Percentiles rank a stretch among this genome's conserved stretches.
These are phyloP conservation scores for Yamadazyma pseudoaaseri DNA, from an alignment of 1,139 yeast genomes.

Conservation along the genomic window DNA sequence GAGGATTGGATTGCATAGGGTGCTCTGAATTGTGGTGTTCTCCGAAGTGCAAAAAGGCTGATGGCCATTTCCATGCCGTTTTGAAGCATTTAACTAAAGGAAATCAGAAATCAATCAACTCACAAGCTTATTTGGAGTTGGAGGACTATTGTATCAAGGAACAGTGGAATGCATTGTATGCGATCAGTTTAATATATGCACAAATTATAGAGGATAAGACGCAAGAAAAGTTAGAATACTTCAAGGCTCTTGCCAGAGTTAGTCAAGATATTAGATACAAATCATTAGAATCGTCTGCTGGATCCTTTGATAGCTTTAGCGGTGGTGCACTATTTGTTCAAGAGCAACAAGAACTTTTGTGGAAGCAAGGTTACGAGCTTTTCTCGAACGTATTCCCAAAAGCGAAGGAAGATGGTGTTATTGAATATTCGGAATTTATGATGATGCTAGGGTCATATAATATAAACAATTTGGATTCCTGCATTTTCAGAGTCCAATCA, in stretches of 20 bases:
- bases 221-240: slow-evolving; percentile 41
- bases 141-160: slow-evolving; percentile 64
- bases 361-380: slow-evolving; percentile 56
- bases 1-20: slow-evolving; percentile 64
- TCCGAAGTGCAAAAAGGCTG: slow-evolving; percentile 53
- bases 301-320: slow-evolving; percentile 48
- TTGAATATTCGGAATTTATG: slow-evolving; percentile 57
- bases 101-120: slow-evolving; percentile 34
- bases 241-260: slow-evolving; percentile 65
- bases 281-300: slow-evolving; percentile 59
- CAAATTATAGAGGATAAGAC: slow-evolving; percentile 45
- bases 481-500: slow-evolving; percentile 60
- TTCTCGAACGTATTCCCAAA: slow-evolving; percentile 53
- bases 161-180: slow-evolving; percentile 69
- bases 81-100: slow-evolving; percentile 54
- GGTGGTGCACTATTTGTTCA: slow-evolving; percentile 52
- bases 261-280: slow-evolving; percentile 65
- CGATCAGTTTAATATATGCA: slow-evolving; percentile 60
- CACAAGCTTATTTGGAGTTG: slow-evolving; percentile 51
- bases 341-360: slow-evolving; percentile 59
- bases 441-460: slow-evolving; percentile 69
- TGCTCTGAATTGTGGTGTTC: slow-evolving; percentile 79
- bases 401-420: slow-evolving; percentile 20
- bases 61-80: slow-evolving; percentile 52
- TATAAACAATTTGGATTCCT: slow-evolving; percentile 69